Evolutionary conservation across 768 basidiomycete species (phyloP).

Genomic region (Albatrellus ellisii): DNA sequence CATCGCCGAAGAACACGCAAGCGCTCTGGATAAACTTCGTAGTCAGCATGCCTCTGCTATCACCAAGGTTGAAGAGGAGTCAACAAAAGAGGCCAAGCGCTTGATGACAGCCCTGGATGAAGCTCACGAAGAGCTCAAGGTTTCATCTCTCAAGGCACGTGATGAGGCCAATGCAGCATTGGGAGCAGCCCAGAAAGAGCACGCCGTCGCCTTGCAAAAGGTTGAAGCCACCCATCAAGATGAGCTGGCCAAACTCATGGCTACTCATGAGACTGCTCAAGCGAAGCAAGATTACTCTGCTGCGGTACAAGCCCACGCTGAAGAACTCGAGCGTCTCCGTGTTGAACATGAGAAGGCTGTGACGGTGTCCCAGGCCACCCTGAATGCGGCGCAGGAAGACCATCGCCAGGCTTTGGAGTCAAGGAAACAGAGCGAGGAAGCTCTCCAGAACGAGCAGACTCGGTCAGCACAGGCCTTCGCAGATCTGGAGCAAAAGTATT

Average conservation of each 20-base stretch:
- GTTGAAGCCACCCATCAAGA: conserved; percentile 42
- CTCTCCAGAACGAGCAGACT: conserved; percentile 33
- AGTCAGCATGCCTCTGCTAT: conserved; percentile 43
- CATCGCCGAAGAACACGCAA: conserved; percentile 47
- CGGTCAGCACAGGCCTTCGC: conserved; percentile 30
- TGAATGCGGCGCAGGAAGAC: conserved; percentile 25
- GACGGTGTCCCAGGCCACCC: conserved; percentile 24
- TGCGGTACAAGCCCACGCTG: conserved; percentile 29
- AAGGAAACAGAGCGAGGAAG: conserved; percentile 20
- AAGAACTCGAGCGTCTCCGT: conserved; percentile 21
- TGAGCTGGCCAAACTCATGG: conserved; percentile 36
- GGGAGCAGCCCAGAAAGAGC: conserved; percentile 37
- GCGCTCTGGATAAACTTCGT: conserved; percentile 45
- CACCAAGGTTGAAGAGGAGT: conserved; percentile 41
- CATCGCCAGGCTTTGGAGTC: conserved; percentile 25
- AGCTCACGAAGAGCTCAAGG: conserved; percentile 30
- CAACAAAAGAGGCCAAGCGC: conserved; percentile 35
- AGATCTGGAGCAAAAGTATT: conserved; percentile 36
- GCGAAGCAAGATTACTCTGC: conserved; percentile 25
- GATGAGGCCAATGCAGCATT: conserved; percentile 37
- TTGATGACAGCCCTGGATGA: conserved; percentile 30
- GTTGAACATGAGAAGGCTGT: conserved; percentile 20
- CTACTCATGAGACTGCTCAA: conserved; percentile 29
- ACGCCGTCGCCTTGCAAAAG: conserved; percentile 39
- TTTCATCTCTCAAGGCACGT: conserved; percentile 24